Percentiles rank a stretch among this genome's conserved stretches.
These are phyloP conservation scores for Closterium sp. DNA, from an alignment of 139 green algal genomes.

Conservation along the genomic window DNA sequence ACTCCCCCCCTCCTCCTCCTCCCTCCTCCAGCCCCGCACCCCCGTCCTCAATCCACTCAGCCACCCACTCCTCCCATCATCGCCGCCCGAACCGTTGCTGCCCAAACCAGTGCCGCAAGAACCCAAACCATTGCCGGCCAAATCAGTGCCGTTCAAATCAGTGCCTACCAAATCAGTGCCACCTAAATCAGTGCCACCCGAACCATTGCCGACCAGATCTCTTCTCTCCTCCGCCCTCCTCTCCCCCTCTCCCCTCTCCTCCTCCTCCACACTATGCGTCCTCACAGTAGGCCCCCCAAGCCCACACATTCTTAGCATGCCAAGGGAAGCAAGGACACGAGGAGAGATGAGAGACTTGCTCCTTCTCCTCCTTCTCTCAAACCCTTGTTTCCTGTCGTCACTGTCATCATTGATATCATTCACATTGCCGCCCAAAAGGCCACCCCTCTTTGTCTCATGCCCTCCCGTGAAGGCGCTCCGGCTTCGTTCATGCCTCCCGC, in stretches of 20 bases:
- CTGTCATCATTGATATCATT: too few species aligned
- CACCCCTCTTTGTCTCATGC: background rate
- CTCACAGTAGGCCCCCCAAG: background rate
- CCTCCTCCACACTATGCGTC: background rate
- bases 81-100: background rate
- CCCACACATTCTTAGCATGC: background rate
- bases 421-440: too few species aligned
- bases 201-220: too few species aligned
- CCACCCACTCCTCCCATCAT: background rate
- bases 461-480: background rate
- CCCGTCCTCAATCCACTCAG: background rate
- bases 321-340: background rate
- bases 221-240: background rate
- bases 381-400: too few species aligned
- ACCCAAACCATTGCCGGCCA: background rate
- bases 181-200: background rate
- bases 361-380: background rate
- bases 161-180: too few species aligned
- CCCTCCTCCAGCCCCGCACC: background rate
- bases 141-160: too few species aligned
- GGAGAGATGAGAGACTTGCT: background rate
- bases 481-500: background rate
- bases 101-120: background rate
- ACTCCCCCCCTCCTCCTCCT: background rate
- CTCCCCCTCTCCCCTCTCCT: background rate